Base-by-base conservation (phyloP, 164 flowering plant genomes). In the Magnolia kwangsiensis region DNA sequence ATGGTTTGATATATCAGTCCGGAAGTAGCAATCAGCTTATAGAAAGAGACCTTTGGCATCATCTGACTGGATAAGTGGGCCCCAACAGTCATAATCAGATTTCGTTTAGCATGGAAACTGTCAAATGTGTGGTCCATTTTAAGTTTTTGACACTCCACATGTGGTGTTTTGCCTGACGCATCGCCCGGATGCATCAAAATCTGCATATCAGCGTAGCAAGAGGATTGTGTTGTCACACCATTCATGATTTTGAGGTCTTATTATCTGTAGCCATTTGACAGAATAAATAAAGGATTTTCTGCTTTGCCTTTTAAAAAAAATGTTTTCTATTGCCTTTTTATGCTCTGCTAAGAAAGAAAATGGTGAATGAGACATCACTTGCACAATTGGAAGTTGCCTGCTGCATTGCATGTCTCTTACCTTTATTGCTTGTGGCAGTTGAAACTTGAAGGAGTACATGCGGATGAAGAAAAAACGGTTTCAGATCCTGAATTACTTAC, bases 401-500 rank as follows among this genome's bases (percentile, higher is more conserved):
- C 23, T 75, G 59, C 50, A 6, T 67, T 24, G 21, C n/a, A 19
- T 18, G n/a, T 51, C 68, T 67, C 59, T 73, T 14, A 7, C 58
- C 59, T 71, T 71, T 67, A 58, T 72, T 45, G 49, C 49, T 72
- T 79, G 76, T 67, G 78, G 59, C 83, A 95, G 98, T 64, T 93
- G 83, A 84, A 76, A 75, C 88, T 93, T 69, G 89, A 91, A 87
- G 96, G 94, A 20, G 70, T 88, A 69, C 83, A 84, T 77, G 88
- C 92, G 73, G 90, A 93, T 81, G 93, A 93, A 87, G 98, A 93
- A 78, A 84, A 88, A 81, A 93, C 95, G 72, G 76, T 95, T 75
- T 83, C 97, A 68, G 97, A 95, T 20, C 89, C 87, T 14, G 90
- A 86, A 72, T 81, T 95, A 75, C 88, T 95, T 27, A 74, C 83